Conservation (phyloP, 306 rosid genomes). For the Comarum palustre region DNA sequence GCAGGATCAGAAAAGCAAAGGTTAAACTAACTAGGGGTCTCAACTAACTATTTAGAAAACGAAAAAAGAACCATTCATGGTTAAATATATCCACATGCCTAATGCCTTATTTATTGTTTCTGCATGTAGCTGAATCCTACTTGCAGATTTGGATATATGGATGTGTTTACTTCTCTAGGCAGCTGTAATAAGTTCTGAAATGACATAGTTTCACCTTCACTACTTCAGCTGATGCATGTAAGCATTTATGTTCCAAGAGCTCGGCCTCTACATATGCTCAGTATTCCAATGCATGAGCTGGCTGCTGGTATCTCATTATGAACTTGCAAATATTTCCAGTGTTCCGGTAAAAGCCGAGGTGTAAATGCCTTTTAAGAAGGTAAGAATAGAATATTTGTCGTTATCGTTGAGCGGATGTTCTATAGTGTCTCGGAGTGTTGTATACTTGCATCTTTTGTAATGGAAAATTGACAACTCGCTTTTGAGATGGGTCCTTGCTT, state of each 20-base stretch:
- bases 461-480: slow-evolving; percentile 28
- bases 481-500: slow-evolving; percentile 28
- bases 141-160: slow-evolving; percentile 5
- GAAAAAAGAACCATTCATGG: not conserved
- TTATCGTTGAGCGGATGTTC: not conserved
- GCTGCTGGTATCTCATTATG: slow-evolving; percentile 9
- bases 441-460: not conserved
- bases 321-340: not conserved
- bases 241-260: not conserved
- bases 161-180: slow-evolving; percentile 34
- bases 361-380: not conserved
- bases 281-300: slow-evolving; percentile 17
- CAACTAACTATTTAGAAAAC: not conserved
- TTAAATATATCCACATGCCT: slow-evolving; percentile 16
- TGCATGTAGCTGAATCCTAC: not conserved
- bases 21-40: too few species aligned
- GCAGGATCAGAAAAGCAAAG: slow-evolving; percentile 8
- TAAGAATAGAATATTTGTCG: not conserved
- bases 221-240: not conserved
- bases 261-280: not conserved
- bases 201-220: slow-evolving; percentile 21
- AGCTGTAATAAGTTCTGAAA: slow-evolving; percentile 35
- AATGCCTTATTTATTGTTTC: slow-evolving; percentile 31
- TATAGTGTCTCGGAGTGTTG: not conserved
- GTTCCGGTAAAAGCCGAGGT: slow-evolving; percentile 2